Evolutionary conservation across 305 asterid genomes (phyloP).

Genomic region (Fraxinus ornus): DNA sequence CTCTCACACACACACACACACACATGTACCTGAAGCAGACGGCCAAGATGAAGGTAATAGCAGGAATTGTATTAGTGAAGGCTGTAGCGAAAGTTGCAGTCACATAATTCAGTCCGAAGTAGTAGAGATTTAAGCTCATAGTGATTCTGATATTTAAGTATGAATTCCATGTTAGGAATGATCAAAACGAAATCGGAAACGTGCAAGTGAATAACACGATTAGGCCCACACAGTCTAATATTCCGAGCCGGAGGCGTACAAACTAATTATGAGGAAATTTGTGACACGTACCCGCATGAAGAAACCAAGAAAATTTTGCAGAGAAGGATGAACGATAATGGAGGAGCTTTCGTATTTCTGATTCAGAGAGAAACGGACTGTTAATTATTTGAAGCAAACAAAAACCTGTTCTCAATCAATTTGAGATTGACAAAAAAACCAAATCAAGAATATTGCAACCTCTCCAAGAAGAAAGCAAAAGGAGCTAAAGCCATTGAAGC

Average conservation of each 20-base stretch:
- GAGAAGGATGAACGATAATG: constrained; percentile 20
- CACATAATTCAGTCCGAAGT: constrained; percentile 33
- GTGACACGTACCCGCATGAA: constrained; percentile 17
- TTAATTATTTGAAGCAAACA: neutral
- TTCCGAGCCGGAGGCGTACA: neutral
- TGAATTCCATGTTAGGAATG: neutral
- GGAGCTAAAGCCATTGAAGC: constrained; percentile 28
- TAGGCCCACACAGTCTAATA: neutral
- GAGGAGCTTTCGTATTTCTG: constrained; percentile 16
- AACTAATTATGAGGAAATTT: neutral
- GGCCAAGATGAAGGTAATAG: constrained; percentile 26
- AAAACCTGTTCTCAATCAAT: neutral
- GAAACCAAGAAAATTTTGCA: constrained; percentile 30
- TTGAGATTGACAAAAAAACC: neutral
- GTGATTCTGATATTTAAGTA: constrained; percentile 31
- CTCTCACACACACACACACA: no score
- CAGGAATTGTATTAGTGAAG: constrained; percentile 30
- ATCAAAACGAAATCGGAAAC: neutral
- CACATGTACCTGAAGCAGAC: constrained; percentile 16
- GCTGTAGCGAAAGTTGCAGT: constrained; percentile 61
- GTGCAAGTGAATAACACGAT: neutral
- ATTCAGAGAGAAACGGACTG: neutral
- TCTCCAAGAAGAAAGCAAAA: constrained; percentile 23
- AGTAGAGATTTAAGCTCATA: constrained; percentile 39
- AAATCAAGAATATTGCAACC: constrained; percentile 12